Evolutionary conservation across 345 rosid species (phyloP), one percentile per base, ranked within the genome.

Genomic region (Streptanthus diversifolius): DNA sequence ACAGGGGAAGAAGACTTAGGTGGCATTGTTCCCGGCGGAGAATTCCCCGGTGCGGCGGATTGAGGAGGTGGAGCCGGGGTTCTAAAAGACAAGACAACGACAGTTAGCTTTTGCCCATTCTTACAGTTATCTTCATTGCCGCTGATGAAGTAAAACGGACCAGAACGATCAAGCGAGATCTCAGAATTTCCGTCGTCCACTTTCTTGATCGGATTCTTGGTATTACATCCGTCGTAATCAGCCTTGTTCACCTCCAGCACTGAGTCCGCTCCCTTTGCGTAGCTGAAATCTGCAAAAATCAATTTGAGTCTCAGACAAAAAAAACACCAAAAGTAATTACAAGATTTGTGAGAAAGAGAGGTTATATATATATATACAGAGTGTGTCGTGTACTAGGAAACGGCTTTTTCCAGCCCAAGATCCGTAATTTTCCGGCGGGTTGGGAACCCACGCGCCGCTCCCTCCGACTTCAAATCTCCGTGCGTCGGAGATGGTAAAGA

Each of bases 111-210:
- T 44, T 90, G 92, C 1, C 93, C 96, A 5, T 79, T 84, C 40
- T 81, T 79, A 82, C 98, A 93, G 71, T 80, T 80, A 40, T 87
- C 85, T n/a, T 58, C 75, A 27, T 72, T 73, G 9, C 98, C 97
- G 11, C 86, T 82, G 39, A 90, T 87, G 85, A 93, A 93, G 80
- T 79, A 93, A 77, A 87, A 89, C 11, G 93, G 91, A 44, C 98
- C 98, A 13, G 89, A 85, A 2, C 77, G 88, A 68, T 86, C 83
- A 48, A 93, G 75, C 8, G 44, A 75, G 82, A 89, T 83, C 60
- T 55, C 45, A 3, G 98, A 87, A 25, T 79, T 71, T 1, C 97
- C 97, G 3, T 86, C 92, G 2, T 86, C 75, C 2, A 86, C 69
- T 15, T 83, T 72, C 63, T 40, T 63, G 9, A 84, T 48, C 9